Evolutionary conservation across 495 filamentous ascomycete species (phyloP).

Genomic region (Penicillium odoratum): DNA sequence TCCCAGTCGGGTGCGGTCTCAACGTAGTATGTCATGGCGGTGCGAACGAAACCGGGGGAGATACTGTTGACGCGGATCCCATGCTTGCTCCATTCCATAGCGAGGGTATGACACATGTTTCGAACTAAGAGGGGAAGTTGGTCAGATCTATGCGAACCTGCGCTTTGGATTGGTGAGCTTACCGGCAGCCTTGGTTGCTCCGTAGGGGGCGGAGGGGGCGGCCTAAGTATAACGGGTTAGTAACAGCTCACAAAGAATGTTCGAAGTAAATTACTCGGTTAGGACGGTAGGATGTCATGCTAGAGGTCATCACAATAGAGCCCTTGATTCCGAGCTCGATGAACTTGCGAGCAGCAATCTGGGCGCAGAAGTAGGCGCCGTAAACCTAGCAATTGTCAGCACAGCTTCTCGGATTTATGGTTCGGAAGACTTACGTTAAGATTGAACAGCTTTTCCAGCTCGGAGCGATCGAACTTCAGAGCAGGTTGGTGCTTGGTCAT

Average conservation of each 20-base stretch:
- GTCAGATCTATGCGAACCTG: not conserved
- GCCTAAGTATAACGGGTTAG: constrained; percentile 9
- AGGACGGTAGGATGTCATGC: constrained; percentile 46
- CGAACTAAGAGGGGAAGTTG: constrained; percentile 18
- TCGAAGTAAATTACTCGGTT: constrained; percentile 20
- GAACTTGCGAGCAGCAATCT: constrained; percentile 38
- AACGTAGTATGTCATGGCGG: constrained; percentile 42
- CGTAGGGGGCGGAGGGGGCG: constrained; percentile 32
- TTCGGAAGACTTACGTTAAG: constrained; percentile 34
- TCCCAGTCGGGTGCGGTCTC: constrained; percentile 41
- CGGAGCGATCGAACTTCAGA: constrained; percentile 36
- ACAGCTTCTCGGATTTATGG: not conserved
- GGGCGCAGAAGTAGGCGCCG: constrained; percentile 40
- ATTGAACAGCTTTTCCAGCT: constrained; percentile 42
- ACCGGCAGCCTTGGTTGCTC: constrained; percentile 35
- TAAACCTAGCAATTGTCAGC: constrained; percentile 25
- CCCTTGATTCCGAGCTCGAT: constrained; percentile 42
- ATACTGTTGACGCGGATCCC: constrained; percentile 47
- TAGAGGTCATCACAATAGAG: constrained; percentile 44
- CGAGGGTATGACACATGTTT: constrained; percentile 41
- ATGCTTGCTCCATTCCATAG: constrained; percentile 50
- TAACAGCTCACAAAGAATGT: not conserved
- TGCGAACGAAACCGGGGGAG: constrained; percentile 40
- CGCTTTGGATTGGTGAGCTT: constrained; percentile 2
- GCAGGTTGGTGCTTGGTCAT: constrained; percentile 50